Evolutionary conservation across 768 basidiomycete species (phyloP).

Genomic region (Lactarius pseudohatsudake): DNA sequence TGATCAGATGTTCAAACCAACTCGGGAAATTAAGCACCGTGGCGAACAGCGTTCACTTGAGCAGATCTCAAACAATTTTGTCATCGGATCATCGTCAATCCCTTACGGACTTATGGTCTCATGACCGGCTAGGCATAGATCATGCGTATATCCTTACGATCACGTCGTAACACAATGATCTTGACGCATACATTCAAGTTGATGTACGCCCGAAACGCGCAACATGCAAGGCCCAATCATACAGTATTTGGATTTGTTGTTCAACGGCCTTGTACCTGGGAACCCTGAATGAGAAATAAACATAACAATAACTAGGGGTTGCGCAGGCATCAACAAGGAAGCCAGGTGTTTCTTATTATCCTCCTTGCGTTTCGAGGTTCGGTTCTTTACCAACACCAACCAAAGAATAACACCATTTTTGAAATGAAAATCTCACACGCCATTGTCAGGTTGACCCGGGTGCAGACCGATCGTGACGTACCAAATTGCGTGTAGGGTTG

Average conservation of each 20-base stretch:
- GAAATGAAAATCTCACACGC: not conserved
- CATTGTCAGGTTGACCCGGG: not conserved
- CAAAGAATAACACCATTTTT: not conserved
- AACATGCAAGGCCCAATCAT: not conserved
- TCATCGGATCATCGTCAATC: not conserved
- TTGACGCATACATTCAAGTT: not conserved
- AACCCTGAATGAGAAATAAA: not conserved
- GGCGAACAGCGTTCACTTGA: not conserved
- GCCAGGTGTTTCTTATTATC: not conserved
- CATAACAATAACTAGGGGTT: not conserved
- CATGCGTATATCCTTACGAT: not conserved
- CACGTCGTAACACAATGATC: not conserved
- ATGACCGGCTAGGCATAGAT: not conserved
- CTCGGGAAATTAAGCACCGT: not conserved
- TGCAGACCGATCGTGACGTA: constrained; percentile 20
- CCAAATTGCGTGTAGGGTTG: constrained; percentile 2
- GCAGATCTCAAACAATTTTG: not conserved
- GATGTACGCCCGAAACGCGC: constrained; percentile 8
- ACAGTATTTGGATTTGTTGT: constrained; percentile 9
- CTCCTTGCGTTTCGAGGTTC: not conserved
- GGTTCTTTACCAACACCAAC: too few relatives aligned
- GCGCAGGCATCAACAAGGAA: not conserved
- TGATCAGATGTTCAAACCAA: not conserved
- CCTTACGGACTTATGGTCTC: not conserved
- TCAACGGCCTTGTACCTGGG: constrained; percentile 11